phyloP scores from a whole-genome alignment of 306 rosid genomes.

The Cicer judaicum region DNA sequence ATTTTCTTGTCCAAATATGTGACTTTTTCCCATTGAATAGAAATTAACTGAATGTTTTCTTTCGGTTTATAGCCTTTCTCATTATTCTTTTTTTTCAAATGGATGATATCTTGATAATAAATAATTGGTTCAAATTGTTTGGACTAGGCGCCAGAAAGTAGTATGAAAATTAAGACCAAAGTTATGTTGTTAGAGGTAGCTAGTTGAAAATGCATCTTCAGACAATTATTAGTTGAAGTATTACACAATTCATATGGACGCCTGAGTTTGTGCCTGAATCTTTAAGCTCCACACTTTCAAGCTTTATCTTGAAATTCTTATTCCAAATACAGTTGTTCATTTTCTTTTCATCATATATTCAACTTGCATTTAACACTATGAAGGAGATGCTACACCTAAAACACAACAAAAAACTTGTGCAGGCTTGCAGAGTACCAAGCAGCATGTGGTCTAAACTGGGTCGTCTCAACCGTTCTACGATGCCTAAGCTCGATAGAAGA shows the following conservation, averaged over 20 bases:
- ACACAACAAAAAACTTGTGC: slow-evolving; percentile 37
- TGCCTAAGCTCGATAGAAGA: slow-evolving; percentile 87
- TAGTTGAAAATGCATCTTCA: slow-evolving; percentile 31
- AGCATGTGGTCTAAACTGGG: slow-evolving; percentile 94
- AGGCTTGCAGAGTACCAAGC: slow-evolving; percentile 81
- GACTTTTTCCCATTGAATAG: neutral
- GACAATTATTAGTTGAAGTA: slow-evolving; percentile 7
- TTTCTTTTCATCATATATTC: slow-evolving; percentile 27
- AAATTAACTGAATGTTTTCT: slow-evolving; percentile 29
- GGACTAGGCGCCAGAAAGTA: slow-evolving; percentile 2
- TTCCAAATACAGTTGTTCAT: slow-evolving; percentile 26
- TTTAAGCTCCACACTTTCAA: slow-evolving; percentile 7
- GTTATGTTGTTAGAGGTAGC: slow-evolving; percentile 11
- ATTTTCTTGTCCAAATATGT: slow-evolving; percentile 33
- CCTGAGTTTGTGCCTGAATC: slow-evolving; percentile 23
- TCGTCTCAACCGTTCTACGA: slow-evolving; percentile 82
- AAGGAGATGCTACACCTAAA: slow-evolving; percentile 36
- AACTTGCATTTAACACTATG: slow-evolving; percentile 18
- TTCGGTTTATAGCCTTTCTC: slow-evolving; percentile 27
- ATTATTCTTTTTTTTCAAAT: slow-evolving; percentile 14
- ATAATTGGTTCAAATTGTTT: slow-evolving; percentile 37
- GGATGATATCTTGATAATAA: slow-evolving; percentile 22
- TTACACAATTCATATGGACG: slow-evolving; percentile 20
- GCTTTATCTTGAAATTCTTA: slow-evolving; percentile 25
- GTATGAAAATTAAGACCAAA: slow-evolving; percentile 31